Base-by-base conservation (phyloP, 345 rosid genomes). In the Excoecaria cochinchinensis region DNA sequence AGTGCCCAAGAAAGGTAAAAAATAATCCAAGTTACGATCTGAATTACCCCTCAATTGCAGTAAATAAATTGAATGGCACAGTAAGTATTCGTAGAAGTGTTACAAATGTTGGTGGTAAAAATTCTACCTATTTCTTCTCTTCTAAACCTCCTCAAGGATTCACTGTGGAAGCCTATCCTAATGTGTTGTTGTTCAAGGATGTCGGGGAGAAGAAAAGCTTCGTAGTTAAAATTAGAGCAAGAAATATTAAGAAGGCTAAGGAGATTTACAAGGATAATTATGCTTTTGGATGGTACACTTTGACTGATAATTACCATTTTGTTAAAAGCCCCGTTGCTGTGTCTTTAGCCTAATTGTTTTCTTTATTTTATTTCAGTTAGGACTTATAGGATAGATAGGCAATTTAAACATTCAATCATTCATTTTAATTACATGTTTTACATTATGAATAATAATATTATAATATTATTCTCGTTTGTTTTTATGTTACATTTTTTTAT, bases 311-410 rank as follows among this genome's bases (percentile, higher is more conserved):
- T 5, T 13, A 69, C 63, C 90, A 90, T 71, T 52, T 21, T 44
- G 98, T 92, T 16, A 86, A 83, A 77, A 94, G 97, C 85, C 93
- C 95, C 6, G 74, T 91, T 50, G 93, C 87, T 12, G 74, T 89
- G 17, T 87, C 92, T 39, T 76, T 87, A 58, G 88, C 86, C 2
- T 86, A 82, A 69, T 24, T 17, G 11, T 40, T 11, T 24, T 25
- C 2, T 39, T 53, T 19, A 0, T 44, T 42, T 3, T 3, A 51
- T 53, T 3, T 53, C 31, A 31, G 31, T 31, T 31, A 31, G 31
- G 31, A 31, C 31, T 31, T 31, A 31, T 1, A 2, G 31, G n/a
- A n/a, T n/a, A n/a, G n/a, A n/a, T n/a, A n/a, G n/a, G n/a, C n/a
- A n/a, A n/a, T n/a, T n/a, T n/a, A n/a, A n/a, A 31, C 31, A 31